Evolutionary conservation across 441 rosid species (phyloP).

Genomic region (Capsella rubella): DNA sequence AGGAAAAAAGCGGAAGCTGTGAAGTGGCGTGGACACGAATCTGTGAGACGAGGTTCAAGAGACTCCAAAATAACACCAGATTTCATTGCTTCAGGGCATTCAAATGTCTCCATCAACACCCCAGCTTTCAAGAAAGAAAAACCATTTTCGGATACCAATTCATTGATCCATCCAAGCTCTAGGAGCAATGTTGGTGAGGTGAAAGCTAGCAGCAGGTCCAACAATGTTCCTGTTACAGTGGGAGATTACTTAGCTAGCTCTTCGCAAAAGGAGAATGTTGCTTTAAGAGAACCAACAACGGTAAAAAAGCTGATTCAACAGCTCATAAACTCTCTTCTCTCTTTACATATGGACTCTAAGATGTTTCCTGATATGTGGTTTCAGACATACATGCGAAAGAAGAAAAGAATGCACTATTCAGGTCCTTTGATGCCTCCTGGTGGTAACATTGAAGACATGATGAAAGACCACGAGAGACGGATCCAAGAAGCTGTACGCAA

Average conservation of each 20-base stretch:
- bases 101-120: conserved; percentile 48
- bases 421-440: conserved; percentile 96
- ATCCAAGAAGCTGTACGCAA: conserved; percentile 92
- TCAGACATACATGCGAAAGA: conserved; percentile 72
- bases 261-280: conserved; percentile 43
- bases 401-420: conserved; percentile 80
- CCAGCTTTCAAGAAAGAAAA: conserved; percentile 43
- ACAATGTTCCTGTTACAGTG: conserved; percentile 40
- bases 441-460: conserved; percentile 84
- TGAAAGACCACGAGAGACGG: conserved; percentile 91
- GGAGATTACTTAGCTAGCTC: conserved; percentile 44
- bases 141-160: conserved; percentile 53
- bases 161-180: conserved; percentile 65
- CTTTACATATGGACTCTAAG: conserved; percentile 14
- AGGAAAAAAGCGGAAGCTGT: conserved; percentile 68
- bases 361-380: conserved; percentile 37
- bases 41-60: conserved; percentile 62
- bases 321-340: neutral
- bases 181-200: conserved; percentile 45
- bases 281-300: conserved; percentile 45
- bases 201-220: conserved; percentile 47
- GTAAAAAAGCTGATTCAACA: conserved; percentile 47
- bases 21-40: conserved; percentile 63
- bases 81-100: conserved; percentile 59
- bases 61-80: conserved; percentile 63